Base-by-base conservation (phyloP, 441 rosid species). In the Breynia disticha region DNA sequence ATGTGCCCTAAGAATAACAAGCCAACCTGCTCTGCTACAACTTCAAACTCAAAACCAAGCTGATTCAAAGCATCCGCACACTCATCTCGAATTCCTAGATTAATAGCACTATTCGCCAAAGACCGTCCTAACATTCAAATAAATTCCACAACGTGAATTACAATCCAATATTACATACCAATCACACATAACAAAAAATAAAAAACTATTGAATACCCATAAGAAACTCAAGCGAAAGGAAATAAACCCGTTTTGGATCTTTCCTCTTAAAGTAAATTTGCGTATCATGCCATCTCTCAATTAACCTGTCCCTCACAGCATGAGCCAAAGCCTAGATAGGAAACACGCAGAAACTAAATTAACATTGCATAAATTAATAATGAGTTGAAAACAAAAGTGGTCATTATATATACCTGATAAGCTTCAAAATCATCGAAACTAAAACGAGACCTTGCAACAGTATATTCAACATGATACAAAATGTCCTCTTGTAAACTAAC, bases 371-470 rank as follows among this genome's bases (percentile, higher is more conserved):
- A n/a, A n/a, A n/a, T n/a, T n/a, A n/a, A n/a, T n/a, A 24, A 24
- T 24, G 3, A 24, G 7, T 24, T 24, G 32, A 24, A 24, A 24
- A 24, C n/a, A n/a, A n/a, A n/a, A n/a, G n/a, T n/a, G 32, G 11
- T 11, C 19, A 0, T 15, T 35, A 22, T 16, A 12, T 7, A 46
- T 46, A 71, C 82, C 75, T 74, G 82, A 53, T 77, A 77, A 67
- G 79, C 82, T 72, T 77, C 82, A 63, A 77, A 77, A 63, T 77
- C 79, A 60, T 77, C 82, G 22, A 77, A 74, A 59, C 63, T 74
- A 51, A 72, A 77, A 32, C 77, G 64, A 8, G 82, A 75, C 57
- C 77, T 62, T 18, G 79, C 82, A 53, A 77, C 75, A 8, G 72
- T 69, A 60, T 67, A 74, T 60, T 74, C 82, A 38, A 77, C 79